phyloP scores from a whole-genome alignment of 805 yeast species.

The Priceomyces castillae region DNA sequence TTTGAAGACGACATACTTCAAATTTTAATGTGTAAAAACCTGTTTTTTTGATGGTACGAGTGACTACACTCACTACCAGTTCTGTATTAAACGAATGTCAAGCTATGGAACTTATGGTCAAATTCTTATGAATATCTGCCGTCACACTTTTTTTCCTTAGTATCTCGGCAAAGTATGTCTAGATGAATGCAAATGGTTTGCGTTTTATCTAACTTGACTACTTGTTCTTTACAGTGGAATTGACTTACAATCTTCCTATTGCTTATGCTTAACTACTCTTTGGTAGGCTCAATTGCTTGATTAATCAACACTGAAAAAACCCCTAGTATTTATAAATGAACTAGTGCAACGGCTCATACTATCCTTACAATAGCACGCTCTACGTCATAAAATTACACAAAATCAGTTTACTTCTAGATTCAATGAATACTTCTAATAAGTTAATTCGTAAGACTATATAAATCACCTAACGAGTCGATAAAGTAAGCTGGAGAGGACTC shows the following conservation, averaged over 20 bases:
- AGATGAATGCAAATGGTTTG: neutral
- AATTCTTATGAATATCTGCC: neutral
- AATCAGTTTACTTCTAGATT: constrained; percentile 5
- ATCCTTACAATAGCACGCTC: constrained; percentile 2
- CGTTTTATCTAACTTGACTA: neutral
- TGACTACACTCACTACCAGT: neutral
- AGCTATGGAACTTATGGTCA: neutral
- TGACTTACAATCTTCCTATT: neutral
- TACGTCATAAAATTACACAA: constrained; percentile 13
- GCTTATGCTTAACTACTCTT: neutral
- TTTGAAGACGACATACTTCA: too few relatives aligned
- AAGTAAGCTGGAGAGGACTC: constrained; percentile 62
- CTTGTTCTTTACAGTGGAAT: neutral
- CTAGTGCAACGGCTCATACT: constrained; percentile 2
- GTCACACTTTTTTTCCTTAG: neutral
- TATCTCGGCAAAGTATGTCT: constrained; percentile 1
- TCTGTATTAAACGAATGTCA: neutral
- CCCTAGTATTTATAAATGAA: neutral
- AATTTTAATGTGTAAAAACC: neutral
- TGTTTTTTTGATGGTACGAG: neutral
- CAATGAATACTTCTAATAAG: constrained; percentile 25
- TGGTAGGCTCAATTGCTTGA: constrained; percentile 1
- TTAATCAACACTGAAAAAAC: neutral
- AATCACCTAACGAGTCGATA: constrained; percentile 72
- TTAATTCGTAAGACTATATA: constrained; percentile 40